These are phyloP conservation scores for Penicillium samsonianum DNA, from an alignment of 495 filamentous ascomycete species.

Conservation along the genomic window DNA sequence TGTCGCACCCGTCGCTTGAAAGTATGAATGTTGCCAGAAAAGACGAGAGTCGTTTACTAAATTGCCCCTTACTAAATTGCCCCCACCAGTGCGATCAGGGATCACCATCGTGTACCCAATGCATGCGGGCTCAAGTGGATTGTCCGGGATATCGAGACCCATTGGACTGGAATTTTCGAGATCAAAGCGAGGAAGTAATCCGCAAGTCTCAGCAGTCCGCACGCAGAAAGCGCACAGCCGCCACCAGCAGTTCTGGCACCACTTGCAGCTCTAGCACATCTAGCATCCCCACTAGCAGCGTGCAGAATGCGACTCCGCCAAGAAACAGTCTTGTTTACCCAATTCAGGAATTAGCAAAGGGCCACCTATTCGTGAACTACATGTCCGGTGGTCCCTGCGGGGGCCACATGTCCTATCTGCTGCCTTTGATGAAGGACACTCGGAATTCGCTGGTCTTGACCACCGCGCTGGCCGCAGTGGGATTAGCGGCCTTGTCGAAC, in stretches of 20 bases:
- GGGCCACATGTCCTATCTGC: slow-evolving; percentile 15
- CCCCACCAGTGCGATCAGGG: slow-evolving; percentile 15
- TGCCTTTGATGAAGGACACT: slow-evolving; percentile 10
- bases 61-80: background rate
- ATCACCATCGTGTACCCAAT: slow-evolving; percentile 13
- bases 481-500: slow-evolving; percentile 21
- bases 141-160: slow-evolving; percentile 23
- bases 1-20: slow-evolving; percentile 30
- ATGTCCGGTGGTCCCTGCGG: slow-evolving; percentile 7
- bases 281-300: background rate
- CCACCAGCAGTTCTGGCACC: too few relatives aligned
- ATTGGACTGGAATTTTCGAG: slow-evolving; percentile 15
- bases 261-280: too few relatives aligned
- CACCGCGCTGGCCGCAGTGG: slow-evolving; percentile 17
- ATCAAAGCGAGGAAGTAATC: too few relatives aligned
- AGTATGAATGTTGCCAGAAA: slow-evolving; percentile 9
- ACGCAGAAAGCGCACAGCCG: slow-evolving; percentile 2
- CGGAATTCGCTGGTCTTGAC: slow-evolving; percentile 1
- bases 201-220: slow-evolving; percentile 13
- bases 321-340: background rate
- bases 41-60: too few relatives aligned
- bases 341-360: slow-evolving; percentile 8
- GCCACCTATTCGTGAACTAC: slow-evolving; percentile 9
- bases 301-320: background rate
- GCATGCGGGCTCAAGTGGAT: slow-evolving; percentile 16